These are phyloP conservation scores for Barnettozyma botsteinii DNA, from an alignment of 805 yeast species.

Conservation along the genomic window DNA sequence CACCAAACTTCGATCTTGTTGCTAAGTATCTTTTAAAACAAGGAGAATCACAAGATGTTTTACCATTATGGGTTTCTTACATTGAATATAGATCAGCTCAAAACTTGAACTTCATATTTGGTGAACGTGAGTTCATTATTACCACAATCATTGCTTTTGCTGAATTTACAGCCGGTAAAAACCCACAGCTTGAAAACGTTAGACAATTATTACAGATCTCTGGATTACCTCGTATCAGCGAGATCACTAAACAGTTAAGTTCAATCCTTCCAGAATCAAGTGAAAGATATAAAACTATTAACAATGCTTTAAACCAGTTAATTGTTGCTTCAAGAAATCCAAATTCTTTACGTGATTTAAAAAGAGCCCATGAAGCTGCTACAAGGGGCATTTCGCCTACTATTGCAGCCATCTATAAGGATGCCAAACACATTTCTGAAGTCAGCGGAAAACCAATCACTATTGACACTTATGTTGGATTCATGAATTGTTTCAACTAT, in stretches of 20 bases:
- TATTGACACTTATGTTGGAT: conserved; percentile 35
- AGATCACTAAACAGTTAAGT: not conserved
- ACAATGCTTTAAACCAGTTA: conserved; percentile 7
- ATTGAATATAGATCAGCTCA: conserved; percentile 15
- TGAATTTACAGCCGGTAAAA: conserved; percentile 7
- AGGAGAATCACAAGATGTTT: conserved; percentile 12
- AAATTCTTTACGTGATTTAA: conserved; percentile 17
- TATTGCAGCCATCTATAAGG: conserved; percentile 16
- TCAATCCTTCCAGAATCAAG: conserved; percentile 3
- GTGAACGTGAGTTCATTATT: not conserved
- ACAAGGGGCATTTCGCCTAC: conserved; percentile 10
- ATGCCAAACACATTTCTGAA: conserved; percentile 20
- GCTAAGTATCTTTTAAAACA: conserved; percentile 12
- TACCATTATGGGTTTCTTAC: conserved; percentile 21
- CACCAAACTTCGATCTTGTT: conserved; percentile 11
- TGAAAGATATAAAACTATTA: conserved; percentile 9
- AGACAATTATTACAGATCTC: conserved; percentile 14
- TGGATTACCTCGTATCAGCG: conserved; percentile 4
- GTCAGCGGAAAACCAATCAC: conserved; percentile 30
- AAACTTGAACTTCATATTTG: not conserved
- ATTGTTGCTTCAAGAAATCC: conserved; percentile 16
- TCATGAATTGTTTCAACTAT: conserved; percentile 42
- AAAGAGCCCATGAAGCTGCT: conserved; percentile 17
- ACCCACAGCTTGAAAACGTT: conserved; percentile 11
- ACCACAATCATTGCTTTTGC: conserved; percentile 16